Conservation (phyloP, 257 asterid species). For the Vinca minor region DNA sequence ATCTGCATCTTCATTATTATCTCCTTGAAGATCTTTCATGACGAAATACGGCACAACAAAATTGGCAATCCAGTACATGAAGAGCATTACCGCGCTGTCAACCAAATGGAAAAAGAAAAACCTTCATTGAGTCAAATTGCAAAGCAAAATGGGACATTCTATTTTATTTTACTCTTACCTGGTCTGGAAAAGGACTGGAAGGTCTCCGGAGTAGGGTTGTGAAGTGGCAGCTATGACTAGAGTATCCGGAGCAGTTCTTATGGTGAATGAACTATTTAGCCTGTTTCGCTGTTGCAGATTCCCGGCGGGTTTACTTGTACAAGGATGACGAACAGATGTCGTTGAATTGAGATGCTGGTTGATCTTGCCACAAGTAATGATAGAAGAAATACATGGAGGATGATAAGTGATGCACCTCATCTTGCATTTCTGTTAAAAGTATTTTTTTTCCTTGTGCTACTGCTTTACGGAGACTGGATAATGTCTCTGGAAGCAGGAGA, state of each 20-base stretch:
- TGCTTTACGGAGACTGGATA: background rate
- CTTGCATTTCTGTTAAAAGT: background rate
- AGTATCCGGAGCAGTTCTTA: constrained; percentile 13
- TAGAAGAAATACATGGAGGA: constrained; percentile 2
- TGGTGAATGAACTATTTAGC: background rate
- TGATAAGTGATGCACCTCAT: constrained; percentile 11
- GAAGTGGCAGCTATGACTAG: constrained; percentile 21
- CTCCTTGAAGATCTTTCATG: constrained; percentile 33
- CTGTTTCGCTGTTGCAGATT: constrained; percentile 2
- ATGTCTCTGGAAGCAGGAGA: background rate
- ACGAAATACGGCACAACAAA: constrained; percentile 43
- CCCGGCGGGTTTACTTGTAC: background rate
- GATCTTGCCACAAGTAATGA: background rate
- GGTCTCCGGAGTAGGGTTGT: constrained; percentile 25
- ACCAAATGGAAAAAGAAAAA: background rate
- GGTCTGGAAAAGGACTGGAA: constrained; percentile 38
- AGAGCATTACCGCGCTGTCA: constrained; percentile 43
- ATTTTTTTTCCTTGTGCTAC: background rate
- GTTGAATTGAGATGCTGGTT: constrained; percentile 9
- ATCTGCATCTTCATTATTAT: constrained; percentile 16
- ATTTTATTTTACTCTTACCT: too few species aligned
- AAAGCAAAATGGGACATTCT: background rate
- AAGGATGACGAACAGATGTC: constrained; percentile 1
- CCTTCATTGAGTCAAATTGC: background rate
- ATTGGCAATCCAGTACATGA: constrained; percentile 47